Conservation (phyloP, 1,284 basidiomycete genomes). For the Paramarasmius palmivorus region DNA sequence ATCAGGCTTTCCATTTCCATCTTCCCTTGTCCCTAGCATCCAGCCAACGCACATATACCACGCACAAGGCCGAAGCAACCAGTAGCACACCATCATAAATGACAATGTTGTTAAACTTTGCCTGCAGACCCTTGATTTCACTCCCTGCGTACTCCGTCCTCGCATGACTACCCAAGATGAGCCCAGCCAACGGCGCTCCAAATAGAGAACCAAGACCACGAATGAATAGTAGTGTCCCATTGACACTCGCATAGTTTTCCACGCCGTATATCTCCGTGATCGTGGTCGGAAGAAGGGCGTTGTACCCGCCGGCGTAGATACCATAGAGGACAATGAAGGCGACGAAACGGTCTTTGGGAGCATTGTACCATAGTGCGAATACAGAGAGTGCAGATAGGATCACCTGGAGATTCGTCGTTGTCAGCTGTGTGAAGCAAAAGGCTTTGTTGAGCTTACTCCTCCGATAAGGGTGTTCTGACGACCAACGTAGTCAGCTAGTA, state of each 20-base stretch:
- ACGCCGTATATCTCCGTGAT: conserved; percentile 44
- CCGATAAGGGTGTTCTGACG: conserved; percentile 46
- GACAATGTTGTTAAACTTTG: conserved; percentile 38
- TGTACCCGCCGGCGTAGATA: conserved; percentile 42
- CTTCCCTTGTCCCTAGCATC: conserved; percentile 41
- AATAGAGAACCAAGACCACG: conserved; percentile 39
- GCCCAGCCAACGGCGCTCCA: conserved; percentile 42
- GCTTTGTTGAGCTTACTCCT: conserved; percentile 29
- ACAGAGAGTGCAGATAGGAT: conserved; percentile 41
- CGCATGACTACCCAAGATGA: conserved; percentile 40
- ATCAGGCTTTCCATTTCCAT: conserved; percentile 41
- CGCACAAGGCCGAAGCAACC: conserved; percentile 37
- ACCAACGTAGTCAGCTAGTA: conserved; percentile 42
- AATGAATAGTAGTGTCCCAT: conserved; percentile 41
- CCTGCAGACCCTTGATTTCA: conserved; percentile 20
- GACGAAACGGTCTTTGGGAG: conserved; percentile 34
- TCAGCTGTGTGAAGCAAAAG: background rate
- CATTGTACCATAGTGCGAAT: conserved; percentile 43
- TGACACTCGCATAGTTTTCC: conserved; percentile 42
- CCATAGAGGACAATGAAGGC: conserved; percentile 41
- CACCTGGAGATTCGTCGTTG: conserved; percentile 25
- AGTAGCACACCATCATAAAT: conserved; percentile 39
- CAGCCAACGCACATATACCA: conserved; percentile 43
- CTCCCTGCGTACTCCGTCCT: conserved; percentile 9
- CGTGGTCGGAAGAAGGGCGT: conserved; percentile 42